Evolutionary conservation across 352 stramenopile genomes (phyloP).

Genomic region (Pythium grandisporangium): DNA sequence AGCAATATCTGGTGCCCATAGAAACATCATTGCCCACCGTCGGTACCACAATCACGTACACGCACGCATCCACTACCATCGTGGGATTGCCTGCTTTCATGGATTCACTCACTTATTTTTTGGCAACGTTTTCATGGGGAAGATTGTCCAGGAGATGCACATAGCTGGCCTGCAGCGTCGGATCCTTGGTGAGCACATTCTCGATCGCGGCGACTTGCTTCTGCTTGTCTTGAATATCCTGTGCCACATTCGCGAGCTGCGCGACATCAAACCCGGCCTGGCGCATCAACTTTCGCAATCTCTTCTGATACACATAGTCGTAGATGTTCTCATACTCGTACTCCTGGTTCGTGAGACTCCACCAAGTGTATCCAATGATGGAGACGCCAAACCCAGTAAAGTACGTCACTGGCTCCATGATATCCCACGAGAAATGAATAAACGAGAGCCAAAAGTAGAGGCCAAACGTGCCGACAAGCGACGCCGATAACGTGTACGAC

Average conservation of each 20-base stretch:
- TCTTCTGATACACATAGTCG: slow-evolving; percentile 73
- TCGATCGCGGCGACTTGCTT: slow-evolving; percentile 39
- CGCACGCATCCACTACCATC: too few species aligned
- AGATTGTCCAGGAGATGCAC: slow-evolving; percentile 37
- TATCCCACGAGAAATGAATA: slow-evolving; percentile 87
- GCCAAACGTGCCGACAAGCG: slow-evolving; percentile 65
- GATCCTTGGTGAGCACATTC: slow-evolving; percentile 53
- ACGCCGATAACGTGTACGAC: slow-evolving; percentile 39
- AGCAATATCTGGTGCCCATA: too few species aligned
- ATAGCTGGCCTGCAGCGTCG: slow-evolving; percentile 59
- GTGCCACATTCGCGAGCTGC: slow-evolving; percentile 30
- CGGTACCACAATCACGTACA: too few species aligned
- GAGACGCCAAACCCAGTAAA: slow-evolving; percentile 78
- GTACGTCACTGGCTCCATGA: slow-evolving; percentile 88
- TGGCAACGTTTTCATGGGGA: neutral
- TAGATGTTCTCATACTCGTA: slow-evolving; percentile 87
- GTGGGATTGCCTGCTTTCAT: too few species aligned
- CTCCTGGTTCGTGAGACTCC: slow-evolving; percentile 78
- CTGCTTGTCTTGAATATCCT: slow-evolving; percentile 22
- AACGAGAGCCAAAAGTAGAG: slow-evolving; percentile 86
- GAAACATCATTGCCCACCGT: too few species aligned
- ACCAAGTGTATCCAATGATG: slow-evolving; percentile 76
- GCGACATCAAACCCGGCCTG: slow-evolving; percentile 48
- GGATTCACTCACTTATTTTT: too few species aligned
- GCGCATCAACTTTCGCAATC: slow-evolving; percentile 39